Conservation (phyloP, 2,329 filamentous ascomycete species). For the Xylariaceae sp. region DNA sequence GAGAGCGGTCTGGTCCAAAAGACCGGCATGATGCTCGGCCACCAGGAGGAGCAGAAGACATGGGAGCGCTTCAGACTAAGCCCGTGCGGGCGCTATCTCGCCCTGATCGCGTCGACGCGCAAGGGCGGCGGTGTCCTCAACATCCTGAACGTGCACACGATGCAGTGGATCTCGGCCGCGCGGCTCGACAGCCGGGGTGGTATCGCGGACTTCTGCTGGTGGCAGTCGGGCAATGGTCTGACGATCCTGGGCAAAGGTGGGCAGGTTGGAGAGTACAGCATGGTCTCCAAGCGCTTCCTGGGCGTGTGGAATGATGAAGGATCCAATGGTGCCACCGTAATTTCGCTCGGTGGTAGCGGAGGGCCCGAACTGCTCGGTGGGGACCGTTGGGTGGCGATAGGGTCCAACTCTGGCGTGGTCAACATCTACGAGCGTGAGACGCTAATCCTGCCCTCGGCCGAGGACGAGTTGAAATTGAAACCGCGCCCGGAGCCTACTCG, state of each 20-base stretch:
- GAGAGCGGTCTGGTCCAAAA: conserved; percentile 77
- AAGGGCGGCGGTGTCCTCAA: conserved; percentile 89
- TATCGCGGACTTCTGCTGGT: conserved; percentile 90
- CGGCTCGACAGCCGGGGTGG: conserved; percentile 77
- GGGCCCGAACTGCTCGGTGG: conserved; percentile 62
- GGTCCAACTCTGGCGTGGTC: conserved; percentile 79
- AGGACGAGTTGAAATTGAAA: conserved; percentile 49
- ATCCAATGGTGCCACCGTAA: conserved; percentile 74
- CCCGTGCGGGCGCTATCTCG: conserved; percentile 82
- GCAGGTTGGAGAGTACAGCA: conserved; percentile 83
- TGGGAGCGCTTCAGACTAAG: conserved; percentile 91
- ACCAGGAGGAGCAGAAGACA: conserved; percentile 73
- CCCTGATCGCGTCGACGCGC: conserved; percentile 68
- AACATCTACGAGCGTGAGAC: conserved; percentile 85
- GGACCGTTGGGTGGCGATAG: conserved; percentile 84
- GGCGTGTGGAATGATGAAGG: conserved; percentile 88
- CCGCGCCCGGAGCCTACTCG: conserved; percentile 66
- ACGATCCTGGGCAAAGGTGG: conserved; percentile 80
- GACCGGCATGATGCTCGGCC: conserved; percentile 67
- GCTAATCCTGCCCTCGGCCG: conserved; percentile 44
- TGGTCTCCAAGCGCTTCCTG: conserved; percentile 62
- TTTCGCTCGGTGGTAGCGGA: conserved; percentile 68
- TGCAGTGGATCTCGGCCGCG: conserved; percentile 82
- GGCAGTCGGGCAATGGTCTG: conserved; percentile 76
- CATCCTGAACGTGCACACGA: conserved; percentile 69